Conservation (phyloP, 805 yeast genomes). For the Cyberlindnera saturnus region DNA sequence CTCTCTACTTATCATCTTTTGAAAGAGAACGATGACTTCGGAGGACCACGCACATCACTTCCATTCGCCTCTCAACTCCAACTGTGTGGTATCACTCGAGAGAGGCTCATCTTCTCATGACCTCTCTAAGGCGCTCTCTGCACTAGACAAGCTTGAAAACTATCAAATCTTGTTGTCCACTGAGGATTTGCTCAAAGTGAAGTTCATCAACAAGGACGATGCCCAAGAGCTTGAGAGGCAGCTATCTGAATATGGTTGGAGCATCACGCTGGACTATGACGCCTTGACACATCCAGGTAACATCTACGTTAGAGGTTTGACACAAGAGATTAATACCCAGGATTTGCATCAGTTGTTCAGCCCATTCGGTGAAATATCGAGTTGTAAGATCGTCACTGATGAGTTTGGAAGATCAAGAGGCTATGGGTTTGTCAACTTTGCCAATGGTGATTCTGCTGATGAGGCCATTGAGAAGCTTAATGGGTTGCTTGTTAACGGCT, state of each 20-base stretch:
- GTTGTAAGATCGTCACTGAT: slow-evolving; percentile 42
- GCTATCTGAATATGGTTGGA: slow-evolving; percentile 1
- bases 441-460: slow-evolving; percentile 46
- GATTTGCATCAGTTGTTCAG: slow-evolving; percentile 31
- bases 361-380: slow-evolving; percentile 33
- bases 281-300: slow-evolving; percentile 49
- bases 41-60: slow-evolving; percentile 5
- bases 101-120: neutral
- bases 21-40: neutral
- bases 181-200: slow-evolving; percentile 7
- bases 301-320: slow-evolving; percentile 45
- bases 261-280: slow-evolving; percentile 20
- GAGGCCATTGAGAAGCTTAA: slow-evolving; percentile 53
- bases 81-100: slow-evolving; percentile 18
- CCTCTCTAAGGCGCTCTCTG: neutral
- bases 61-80: slow-evolving; percentile 21
- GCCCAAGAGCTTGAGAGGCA: slow-evolving; percentile 7
- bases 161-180: slow-evolving; percentile 3
- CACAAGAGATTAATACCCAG: slow-evolving; percentile 30
- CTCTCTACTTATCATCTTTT: neutral
- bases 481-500: slow-evolving; percentile 32
- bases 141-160: slow-evolving; percentile 5
- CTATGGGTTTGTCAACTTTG: slow-evolving; percentile 63
- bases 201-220: slow-evolving; percentile 17
- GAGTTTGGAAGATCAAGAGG: slow-evolving; percentile 41